Evolutionary conservation across 768 basidiomycete species (phyloP).

Genomic region (Boletus rubescentipes): DNA sequence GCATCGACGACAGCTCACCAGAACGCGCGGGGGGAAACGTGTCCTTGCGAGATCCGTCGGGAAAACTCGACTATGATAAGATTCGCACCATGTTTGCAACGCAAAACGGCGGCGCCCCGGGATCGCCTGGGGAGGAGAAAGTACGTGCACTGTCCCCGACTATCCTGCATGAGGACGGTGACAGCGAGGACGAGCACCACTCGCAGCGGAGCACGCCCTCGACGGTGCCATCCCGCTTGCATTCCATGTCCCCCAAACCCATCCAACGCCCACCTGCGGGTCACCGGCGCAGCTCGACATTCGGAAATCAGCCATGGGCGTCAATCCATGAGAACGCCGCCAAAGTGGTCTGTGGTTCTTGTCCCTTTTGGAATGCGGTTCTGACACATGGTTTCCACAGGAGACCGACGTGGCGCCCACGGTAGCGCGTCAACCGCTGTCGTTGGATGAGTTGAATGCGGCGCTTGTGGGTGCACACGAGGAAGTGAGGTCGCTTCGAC

Average conservation of each 20-base stretch:
- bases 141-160: neutral
- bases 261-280: neutral
- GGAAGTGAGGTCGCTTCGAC: slow-evolving; percentile 27
- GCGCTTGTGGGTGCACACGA: slow-evolving; percentile 23
- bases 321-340: slow-evolving; percentile 8
- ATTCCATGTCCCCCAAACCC: slow-evolving; percentile 17
- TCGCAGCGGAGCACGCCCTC: slow-evolving; percentile 10
- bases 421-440: slow-evolving; percentile 14
- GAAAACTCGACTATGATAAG: slow-evolving; percentile 33
- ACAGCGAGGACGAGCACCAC: slow-evolving; percentile 19
- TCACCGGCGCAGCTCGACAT: slow-evolving; percentile 26
- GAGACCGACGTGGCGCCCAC: neutral
- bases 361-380: neutral
- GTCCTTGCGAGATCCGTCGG: slow-evolving; percentile 26
- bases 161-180: slow-evolving; percentile 2
- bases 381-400: slow-evolving; percentile 10
- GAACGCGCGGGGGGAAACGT: neutral
- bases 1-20: slow-evolving; percentile 13
- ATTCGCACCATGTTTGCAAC: slow-evolving; percentile 28
- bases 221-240: slow-evolving; percentile 7
- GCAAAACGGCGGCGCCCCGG: slow-evolving; percentile 6
- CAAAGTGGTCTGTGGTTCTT: slow-evolving; percentile 8
- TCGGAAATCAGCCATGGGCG: slow-evolving; percentile 18
- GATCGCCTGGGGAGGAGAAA: neutral
- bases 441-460: slow-evolving; percentile 25